Percentiles rank a stretch among this genome's conserved stretches.
These are phyloP conservation scores for Russula sp. DNA, from an alignment of 768 basidiomycete species.

Conservation along the genomic window DNA sequence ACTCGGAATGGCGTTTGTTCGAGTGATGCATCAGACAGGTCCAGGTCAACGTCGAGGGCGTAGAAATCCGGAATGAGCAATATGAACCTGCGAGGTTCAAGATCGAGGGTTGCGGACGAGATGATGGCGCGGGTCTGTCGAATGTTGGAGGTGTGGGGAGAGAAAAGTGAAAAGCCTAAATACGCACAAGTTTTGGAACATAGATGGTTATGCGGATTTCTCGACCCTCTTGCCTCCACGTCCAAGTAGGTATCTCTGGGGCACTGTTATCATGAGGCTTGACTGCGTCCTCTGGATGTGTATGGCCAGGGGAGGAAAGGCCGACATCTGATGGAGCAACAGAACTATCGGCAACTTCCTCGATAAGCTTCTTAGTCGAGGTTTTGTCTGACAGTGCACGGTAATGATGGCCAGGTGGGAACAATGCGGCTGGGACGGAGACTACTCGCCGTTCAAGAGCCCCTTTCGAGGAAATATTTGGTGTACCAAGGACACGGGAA, in stretches of 20 bases:
- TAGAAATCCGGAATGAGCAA: slow-evolving; percentile 45
- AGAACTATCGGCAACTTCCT: slow-evolving; percentile 33
- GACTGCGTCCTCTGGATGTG: background rate
- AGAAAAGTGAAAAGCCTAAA: background rate
- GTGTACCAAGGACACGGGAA: slow-evolving; percentile 63
- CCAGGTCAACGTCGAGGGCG: slow-evolving; percentile 52
- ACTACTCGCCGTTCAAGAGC: slow-evolving; percentile 53
- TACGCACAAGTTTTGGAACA: slow-evolving; percentile 56
- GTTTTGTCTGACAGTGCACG: slow-evolving; percentile 5
- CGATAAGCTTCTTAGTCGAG: slow-evolving; percentile 41
- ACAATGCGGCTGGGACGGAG: slow-evolving; percentile 44
- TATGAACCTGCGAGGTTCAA: slow-evolving; percentile 57
- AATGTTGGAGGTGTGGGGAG: background rate
- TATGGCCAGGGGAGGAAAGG: background rate
- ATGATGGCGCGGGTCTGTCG: slow-evolving; percentile 44
- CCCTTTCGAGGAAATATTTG: slow-evolving; percentile 78
- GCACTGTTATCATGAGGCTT: background rate
- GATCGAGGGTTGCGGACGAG: slow-evolving; percentile 47
- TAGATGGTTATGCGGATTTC: slow-evolving; percentile 44
- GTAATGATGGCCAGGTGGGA: slow-evolving; percentile 28
- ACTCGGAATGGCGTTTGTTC: slow-evolving; percentile 26
- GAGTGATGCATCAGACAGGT: slow-evolving; percentile 51
- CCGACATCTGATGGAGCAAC: slow-evolving; percentile 28
- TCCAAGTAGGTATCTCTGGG: slow-evolving; percentile 41
- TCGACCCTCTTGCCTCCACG: slow-evolving; percentile 42